Evolutionary conservation across 1,284 basidiomycete species (phyloP), one percentile per base, ranked within the genome.

Genomic region (Cryptococcus floricola): DNA sequence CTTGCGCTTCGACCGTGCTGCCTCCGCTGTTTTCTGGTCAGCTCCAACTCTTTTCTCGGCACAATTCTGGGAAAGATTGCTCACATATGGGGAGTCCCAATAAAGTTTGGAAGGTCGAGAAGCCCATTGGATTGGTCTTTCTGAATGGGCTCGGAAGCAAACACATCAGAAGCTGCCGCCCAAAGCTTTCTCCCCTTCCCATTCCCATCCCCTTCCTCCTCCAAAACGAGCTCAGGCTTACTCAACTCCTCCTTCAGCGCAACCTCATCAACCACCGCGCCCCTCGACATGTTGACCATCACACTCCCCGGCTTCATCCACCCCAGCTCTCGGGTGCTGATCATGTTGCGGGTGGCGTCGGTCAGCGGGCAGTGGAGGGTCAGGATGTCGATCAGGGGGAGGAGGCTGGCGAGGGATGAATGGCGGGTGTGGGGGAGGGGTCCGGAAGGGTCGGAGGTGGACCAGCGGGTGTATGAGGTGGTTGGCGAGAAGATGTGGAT

Each of bases 131-230:
- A 54, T 25, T 50, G 59, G 14, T 63, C 64, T 12, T 59, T 59
- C 12, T 25, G 53, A 14, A 63, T 62, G 1, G 72, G 70, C 48
- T 74, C 72, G 41, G 53, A 69, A 52, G 75, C 76, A 41, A 78
- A 74, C 6, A 81, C 80, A 58, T 81, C 81, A 2, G 81, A 62
- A 0, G 77, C 81, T 0, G 80, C 80, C 2, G 79, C 79, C 2
- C 71, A 75, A 23, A 82, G 68, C 25, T 53, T 51, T 12, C 73
- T 70, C 4, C 49, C 49, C 6, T 61, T 58, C 8, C 49, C 49
- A 7, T 61, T 58, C 8, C 81, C 57, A 0, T 79, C 79, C 4
- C 62, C 54, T 6, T 69, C 72, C 13, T 72, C 71, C 6, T 60
- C 56, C 19, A 8, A n/a, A 16, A 41, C 19, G 6, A 34, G 31